Conservation (phyloP, 306 rosid species). For the Cicer judaicum region DNA sequence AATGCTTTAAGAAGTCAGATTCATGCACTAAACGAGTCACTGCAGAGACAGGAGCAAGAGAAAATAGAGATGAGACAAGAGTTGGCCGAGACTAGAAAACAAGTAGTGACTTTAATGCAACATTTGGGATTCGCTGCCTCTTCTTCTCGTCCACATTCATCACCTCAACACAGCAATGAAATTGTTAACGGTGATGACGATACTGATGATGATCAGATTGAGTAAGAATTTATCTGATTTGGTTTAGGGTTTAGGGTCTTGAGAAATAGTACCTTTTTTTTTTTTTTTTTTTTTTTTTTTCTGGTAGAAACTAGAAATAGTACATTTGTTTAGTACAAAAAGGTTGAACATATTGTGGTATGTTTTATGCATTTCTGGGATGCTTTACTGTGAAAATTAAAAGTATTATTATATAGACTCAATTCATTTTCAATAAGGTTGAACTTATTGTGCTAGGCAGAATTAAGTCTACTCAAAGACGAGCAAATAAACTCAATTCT, state of each 20-base stretch:
- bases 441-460: too few relatives aligned
- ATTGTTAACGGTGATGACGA: not conserved
- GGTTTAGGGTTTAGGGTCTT: not conserved
- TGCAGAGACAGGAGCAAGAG: conserved; percentile 21
- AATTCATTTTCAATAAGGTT: too few relatives aligned
- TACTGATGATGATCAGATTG: not conserved
- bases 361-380: not conserved
- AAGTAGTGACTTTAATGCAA: not conserved
- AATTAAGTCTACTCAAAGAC: too few relatives aligned
- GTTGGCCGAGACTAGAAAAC: not conserved
- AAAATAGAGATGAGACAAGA: not conserved
- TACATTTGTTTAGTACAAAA: not conserved
- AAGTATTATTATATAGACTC: not conserved
- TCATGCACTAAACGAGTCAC: not conserved
- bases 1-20: not conserved
- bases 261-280: too few relatives aligned
- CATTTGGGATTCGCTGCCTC: conserved; percentile 3
- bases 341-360: not conserved
- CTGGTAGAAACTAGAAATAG: not conserved
- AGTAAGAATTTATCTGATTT: not conserved
- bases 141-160: not conserved
- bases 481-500: too few relatives aligned
- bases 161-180: conserved; percentile 5
- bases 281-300: too few relatives aligned
- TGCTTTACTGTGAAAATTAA: not conserved